Evolutionary conservation across 148 eudicot species (phyloP).

Genomic region (Pharnaceum exiguum): DNA sequence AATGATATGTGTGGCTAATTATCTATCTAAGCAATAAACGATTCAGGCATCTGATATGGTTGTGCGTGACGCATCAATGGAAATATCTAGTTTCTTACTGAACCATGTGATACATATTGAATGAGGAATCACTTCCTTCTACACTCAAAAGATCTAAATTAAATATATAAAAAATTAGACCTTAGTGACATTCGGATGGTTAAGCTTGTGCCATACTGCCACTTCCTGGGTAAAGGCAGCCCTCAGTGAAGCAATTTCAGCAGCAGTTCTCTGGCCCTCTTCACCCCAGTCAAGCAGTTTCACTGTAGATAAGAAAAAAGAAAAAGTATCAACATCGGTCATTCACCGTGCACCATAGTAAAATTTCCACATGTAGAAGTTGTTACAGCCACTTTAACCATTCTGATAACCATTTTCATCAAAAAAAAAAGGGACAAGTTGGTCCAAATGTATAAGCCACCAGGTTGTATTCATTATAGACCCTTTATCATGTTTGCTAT

Average conservation of each 20-base stretch:
- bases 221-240: constrained; percentile 88
- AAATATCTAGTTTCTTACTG: neutral
- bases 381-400: constrained; percentile 1
- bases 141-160: too few relatives aligned
- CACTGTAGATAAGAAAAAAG: constrained; percentile 37
- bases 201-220: constrained; percentile 92
- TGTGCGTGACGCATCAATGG: neutral
- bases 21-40: neutral
- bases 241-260: constrained; percentile 63
- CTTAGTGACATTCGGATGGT: constrained; percentile 96
- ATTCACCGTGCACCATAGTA: too few relatives aligned
- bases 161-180: constrained; percentile 22
- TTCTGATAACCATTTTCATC: constrained; percentile 2
- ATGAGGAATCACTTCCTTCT: too few relatives aligned
- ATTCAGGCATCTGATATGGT: neutral
- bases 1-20: neutral
- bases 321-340: constrained; percentile 8
- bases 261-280: constrained; percentile 72
- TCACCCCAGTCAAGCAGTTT: constrained; percentile 96
- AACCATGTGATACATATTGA: too few relatives aligned
- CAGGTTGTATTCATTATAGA: constrained; percentile 24
- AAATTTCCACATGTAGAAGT: too few relatives aligned
- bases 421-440: constrained; percentile 27
- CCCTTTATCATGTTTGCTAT: constrained; percentile 17
- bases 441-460: constrained; percentile 28